Percentiles rank a stretch among this genome's conserved stretches.
Conservation (phyloP, 257 asterid species). For the Schizonepeta tenuifolia region DNA sequence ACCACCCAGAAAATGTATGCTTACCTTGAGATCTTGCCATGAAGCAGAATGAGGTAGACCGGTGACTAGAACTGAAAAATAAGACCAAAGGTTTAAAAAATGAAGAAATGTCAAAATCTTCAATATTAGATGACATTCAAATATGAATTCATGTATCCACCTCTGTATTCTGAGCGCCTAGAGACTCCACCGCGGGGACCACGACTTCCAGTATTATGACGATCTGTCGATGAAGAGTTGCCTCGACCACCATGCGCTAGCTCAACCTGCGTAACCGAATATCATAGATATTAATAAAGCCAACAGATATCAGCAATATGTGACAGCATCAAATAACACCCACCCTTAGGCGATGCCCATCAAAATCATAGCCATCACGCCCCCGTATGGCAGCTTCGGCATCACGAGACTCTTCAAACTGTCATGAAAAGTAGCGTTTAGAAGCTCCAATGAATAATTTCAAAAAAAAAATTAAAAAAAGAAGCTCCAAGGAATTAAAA, state of each 20-base stretch:
- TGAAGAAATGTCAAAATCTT: slow-evolving; percentile 1
- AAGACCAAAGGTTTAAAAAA: slow-evolving; percentile 26
- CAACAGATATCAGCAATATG: background rate
- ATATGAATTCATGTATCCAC: slow-evolving; percentile 37
- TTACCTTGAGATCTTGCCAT: slow-evolving; percentile 99
- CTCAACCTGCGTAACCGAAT: slow-evolving; percentile 66
- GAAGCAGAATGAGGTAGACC: slow-evolving; percentile 97
- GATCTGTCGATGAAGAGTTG: slow-evolving; percentile 73
- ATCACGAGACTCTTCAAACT: slow-evolving; percentile 97
- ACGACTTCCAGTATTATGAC: slow-evolving; percentile 56
- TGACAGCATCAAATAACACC: slow-evolving; percentile 30
- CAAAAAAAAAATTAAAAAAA: no score
- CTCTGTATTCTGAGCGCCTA: slow-evolving; percentile 89
- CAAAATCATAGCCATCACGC: slow-evolving; percentile 99
- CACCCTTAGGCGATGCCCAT: slow-evolving; percentile 95
- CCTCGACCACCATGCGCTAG: slow-evolving; percentile 99
- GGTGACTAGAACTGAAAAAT: slow-evolving; percentile 67
- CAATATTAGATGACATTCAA: background rate
- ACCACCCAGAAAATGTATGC: slow-evolving; percentile 23
- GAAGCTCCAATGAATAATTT: no score
- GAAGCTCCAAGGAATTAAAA: slow-evolving; percentile 12
- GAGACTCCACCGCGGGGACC: slow-evolving; percentile 98
- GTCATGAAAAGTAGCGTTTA: slow-evolving; percentile 23
- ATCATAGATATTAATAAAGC: slow-evolving; percentile 8
- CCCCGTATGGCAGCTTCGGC: slow-evolving; percentile 99